A percentile compares a stretch with the other conserved stretches of the same genome.
Evolutionary conservation across 73 alveolate genomes (phyloP).

Genomic region (Paramecium octaurelia): DNA sequence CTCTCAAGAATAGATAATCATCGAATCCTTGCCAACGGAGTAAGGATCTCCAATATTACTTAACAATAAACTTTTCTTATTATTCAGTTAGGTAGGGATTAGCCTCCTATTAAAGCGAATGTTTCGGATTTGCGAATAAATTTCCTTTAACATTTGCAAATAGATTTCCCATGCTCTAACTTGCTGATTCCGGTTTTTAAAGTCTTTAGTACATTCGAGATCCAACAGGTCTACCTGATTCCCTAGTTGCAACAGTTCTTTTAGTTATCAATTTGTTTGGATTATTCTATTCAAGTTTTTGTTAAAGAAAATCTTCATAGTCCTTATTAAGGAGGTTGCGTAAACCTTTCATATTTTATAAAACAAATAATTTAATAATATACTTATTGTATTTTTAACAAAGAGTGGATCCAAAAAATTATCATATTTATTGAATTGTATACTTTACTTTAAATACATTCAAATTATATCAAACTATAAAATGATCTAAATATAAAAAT

Average conservation of each 20-base stretch:
- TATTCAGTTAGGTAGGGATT: background rate
- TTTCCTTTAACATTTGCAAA: background rate
- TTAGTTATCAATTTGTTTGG: background rate
- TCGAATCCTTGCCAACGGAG: conserved; percentile 45
- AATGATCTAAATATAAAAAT: too few species aligned
- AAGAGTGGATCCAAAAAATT: background rate
- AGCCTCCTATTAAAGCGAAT: background rate
- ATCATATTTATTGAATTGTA: too few species aligned
- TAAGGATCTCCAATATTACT: conserved; percentile 23
- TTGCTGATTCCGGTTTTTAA: background rate
- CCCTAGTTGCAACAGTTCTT: conserved; percentile 6
- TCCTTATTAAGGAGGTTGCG: conserved; percentile 4
- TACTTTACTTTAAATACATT: background rate
- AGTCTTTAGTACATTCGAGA: background rate
- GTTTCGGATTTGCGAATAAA: background rate
- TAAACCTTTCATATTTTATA: background rate
- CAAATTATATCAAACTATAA: too few species aligned
- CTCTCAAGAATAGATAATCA: conserved; percentile 4
- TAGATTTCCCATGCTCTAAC: background rate
- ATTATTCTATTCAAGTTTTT: background rate
- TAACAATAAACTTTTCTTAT: conserved; percentile 14
- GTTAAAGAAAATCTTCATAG: background rate
- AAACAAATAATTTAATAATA: background rate
- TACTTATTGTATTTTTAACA: background rate
- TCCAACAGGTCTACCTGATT: background rate